A percentile compares a stretch with the other conserved stretches of the same genome.
Evolutionary conservation across 805 yeast genomes (phyloP).

Genomic region (Candida boleticola): DNA sequence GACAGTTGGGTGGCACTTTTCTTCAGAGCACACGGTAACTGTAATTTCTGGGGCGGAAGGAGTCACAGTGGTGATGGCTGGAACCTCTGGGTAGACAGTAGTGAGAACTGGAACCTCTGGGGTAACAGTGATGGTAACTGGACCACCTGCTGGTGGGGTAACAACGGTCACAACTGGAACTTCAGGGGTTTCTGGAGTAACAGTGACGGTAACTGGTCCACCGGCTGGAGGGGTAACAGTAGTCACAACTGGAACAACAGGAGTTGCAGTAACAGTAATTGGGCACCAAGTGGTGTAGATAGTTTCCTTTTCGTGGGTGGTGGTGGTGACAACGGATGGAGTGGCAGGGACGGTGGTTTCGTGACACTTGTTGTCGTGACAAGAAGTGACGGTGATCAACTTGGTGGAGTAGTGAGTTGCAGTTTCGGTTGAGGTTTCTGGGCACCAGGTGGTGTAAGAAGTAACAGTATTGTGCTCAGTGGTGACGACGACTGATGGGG

Average conservation of each 20-base stretch:
- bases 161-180: constrained; percentile 13
- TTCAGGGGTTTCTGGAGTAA: constrained; percentile 4
- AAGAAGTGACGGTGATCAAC: constrained; percentile 25
- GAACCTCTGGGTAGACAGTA: too few relatives aligned
- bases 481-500: constrained; percentile 23
- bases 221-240: constrained; percentile 18
- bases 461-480: constrained; percentile 28
- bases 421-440: constrained; percentile 18
- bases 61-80: constrained; percentile 18
- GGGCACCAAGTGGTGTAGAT: constrained; percentile 42
- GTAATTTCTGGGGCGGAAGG: constrained; percentile 10
- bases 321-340: constrained; percentile 22
- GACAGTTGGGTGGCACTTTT: constrained; percentile 6
- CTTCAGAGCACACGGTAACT: constrained; percentile 6
- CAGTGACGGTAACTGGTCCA: constrained; percentile 8
- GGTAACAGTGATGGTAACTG: constrained; percentile 19
- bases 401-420: constrained; percentile 19
- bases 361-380: constrained; percentile 24
- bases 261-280: constrained; percentile 14
- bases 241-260: constrained; percentile 8
- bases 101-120: constrained; percentile 17
- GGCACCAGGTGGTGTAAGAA: constrained; percentile 40
- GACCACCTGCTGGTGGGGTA: constrained; percentile 15
- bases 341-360: constrained; percentile 27
- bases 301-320: constrained; percentile 27